Conservation (phyloP, 2,329 filamentous ascomycete genomes). For the Fusarium sp. region DNA sequence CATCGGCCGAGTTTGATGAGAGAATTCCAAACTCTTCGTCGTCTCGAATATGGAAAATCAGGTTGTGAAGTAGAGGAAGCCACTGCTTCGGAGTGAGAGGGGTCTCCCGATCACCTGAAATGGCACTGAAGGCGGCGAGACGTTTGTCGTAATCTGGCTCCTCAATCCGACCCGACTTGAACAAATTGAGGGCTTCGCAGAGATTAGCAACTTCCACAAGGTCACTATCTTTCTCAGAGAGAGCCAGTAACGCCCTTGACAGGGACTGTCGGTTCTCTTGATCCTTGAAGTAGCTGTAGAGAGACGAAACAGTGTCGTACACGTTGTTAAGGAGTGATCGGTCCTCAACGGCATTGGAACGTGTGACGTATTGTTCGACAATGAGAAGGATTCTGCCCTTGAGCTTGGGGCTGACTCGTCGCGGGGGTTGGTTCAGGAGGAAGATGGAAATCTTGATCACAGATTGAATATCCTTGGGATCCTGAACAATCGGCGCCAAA, state of each 20-base stretch:
- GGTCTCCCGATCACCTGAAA: conserved; percentile 72
- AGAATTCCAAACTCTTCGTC: conserved; percentile 91
- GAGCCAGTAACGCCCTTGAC: conserved; percentile 77
- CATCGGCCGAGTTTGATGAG: conserved; percentile 82
- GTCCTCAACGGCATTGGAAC: conserved; percentile 60
- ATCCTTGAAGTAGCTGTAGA: conserved; percentile 94
- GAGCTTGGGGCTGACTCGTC: conserved; percentile 82
- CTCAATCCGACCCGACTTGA: conserved; percentile 77
- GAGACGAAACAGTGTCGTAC: conserved; percentile 79
- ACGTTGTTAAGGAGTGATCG: conserved; percentile 70
- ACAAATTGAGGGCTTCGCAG: conserved; percentile 85
- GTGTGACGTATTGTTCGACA: conserved; percentile 81
- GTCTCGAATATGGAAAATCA: conserved; percentile 87
- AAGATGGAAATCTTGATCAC: conserved; percentile 85
- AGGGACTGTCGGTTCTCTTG: conserved; percentile 79
- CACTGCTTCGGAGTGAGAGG: conserved; percentile 80
- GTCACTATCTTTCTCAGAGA: conserved; percentile 73
- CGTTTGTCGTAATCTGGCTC: conserved; percentile 90
- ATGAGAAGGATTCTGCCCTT: conserved; percentile 86
- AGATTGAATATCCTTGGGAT: conserved; percentile 77
- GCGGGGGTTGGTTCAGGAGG: conserved; percentile 85
- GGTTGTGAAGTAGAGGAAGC: conserved; percentile 88
- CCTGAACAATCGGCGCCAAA: conserved; percentile 76
- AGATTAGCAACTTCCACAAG: conserved; percentile 74
- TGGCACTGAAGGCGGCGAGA: conserved; percentile 78